Conservation (phyloP, 2,329 filamentous ascomycete species). For the Blastomyces emzantsi region DNA sequence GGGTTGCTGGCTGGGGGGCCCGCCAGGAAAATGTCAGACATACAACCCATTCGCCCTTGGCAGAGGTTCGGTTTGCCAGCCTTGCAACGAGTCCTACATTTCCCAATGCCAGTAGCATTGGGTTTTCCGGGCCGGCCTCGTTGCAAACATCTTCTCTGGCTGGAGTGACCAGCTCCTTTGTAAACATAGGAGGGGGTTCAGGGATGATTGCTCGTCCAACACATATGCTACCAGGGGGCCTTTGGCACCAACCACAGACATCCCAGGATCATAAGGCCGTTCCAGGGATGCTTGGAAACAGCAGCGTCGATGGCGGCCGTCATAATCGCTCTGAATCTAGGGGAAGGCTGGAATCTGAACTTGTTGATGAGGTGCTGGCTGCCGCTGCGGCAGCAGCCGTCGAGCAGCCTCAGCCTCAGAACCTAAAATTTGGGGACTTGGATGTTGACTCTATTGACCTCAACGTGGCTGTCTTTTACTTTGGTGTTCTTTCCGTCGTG, state of each 20-base stretch:
- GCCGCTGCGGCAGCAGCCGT: not conserved
- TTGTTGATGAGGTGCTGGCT: not conserved
- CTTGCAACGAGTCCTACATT: not conserved
- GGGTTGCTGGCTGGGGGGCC: not conserved
- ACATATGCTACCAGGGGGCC: not conserved
- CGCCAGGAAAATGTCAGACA: not conserved
- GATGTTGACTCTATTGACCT: conserved; percentile 13
- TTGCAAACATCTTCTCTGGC: not conserved
- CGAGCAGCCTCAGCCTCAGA: not conserved
- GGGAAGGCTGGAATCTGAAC: not conserved
- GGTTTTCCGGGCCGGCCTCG: not conserved
- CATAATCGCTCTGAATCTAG: not conserved
- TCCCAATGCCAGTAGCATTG: not conserved
- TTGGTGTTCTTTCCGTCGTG: conserved; percentile 24
- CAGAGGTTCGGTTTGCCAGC: not conserved
- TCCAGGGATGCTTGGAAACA: not conserved
- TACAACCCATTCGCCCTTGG: not conserved
- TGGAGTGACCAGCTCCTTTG: not conserved
- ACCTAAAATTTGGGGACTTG: conserved; percentile 10
- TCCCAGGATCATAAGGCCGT: not conserved
- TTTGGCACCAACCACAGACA: not conserved
- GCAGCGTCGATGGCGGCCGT: not conserved
- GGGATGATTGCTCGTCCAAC: not conserved
- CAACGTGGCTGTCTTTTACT: conserved; percentile 25
- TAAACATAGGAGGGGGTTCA: not conserved